A percentile compares a stretch with the other conserved stretches of the same genome.
phyloP scores from a whole-genome alignment of 208 protist species.

The Trypanosoma mega region DNA sequence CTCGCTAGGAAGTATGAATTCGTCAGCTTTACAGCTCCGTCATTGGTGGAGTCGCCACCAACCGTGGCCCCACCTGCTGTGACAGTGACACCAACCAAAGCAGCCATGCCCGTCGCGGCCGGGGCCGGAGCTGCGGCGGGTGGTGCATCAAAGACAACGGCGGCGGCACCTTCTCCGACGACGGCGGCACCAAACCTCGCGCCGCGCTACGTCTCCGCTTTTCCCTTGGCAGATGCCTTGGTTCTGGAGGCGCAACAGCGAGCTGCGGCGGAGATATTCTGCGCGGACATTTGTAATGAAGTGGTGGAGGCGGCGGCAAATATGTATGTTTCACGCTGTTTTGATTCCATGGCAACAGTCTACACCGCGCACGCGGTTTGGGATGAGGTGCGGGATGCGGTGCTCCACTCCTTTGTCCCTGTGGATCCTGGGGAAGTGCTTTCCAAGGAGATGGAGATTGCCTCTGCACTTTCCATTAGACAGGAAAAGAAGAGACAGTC shows the following conservation, averaged over 20 bases:
- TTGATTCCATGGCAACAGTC: constrained; percentile 51
- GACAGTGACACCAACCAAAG: too few species aligned
- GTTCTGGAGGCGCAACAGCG: constrained; percentile 28
- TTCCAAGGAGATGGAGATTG: background rate
- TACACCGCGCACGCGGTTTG: constrained; percentile 77
- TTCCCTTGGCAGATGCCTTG: constrained; percentile 34
- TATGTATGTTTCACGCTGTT: constrained; percentile 50
- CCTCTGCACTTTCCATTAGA: constrained; percentile 4
- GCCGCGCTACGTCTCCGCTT: constrained; percentile 2
- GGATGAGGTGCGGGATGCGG: constrained; percentile 64
- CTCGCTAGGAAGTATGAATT: background rate
- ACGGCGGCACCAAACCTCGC: background rate
- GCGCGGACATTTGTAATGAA: constrained; percentile 58
- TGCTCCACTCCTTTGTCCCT: constrained; percentile 61
- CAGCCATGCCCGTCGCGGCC: too few species aligned
- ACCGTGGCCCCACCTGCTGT: too few species aligned
- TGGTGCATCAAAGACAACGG: background rate
- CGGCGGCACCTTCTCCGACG: background rate
- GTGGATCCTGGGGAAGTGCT: constrained; percentile 26
- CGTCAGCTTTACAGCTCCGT: background rate
- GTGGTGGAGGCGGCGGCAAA: constrained; percentile 52
- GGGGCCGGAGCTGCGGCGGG: too few species aligned
- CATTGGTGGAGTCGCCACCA: too few species aligned
- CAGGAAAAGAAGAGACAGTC: background rate
- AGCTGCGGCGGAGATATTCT: constrained; percentile 46